Evolutionary conservation across 1,139 yeast species (phyloP), one percentile per base, ranked within the genome.

Genomic region (Barnettozyma hawaiiensis): DNA sequence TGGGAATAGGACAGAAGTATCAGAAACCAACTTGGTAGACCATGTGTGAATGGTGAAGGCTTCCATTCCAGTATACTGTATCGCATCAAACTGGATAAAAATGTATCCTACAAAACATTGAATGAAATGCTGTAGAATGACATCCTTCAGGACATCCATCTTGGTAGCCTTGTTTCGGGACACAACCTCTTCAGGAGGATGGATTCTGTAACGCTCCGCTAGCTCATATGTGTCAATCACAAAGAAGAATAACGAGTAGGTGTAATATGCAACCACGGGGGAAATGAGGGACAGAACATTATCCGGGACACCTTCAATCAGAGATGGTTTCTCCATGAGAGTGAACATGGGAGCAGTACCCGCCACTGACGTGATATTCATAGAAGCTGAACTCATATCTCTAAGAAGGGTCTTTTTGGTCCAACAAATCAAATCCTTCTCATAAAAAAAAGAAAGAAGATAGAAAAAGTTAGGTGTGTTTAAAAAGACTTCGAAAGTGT

Each of bases 231-330:
- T 74, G 60, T 90, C 97, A 39, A 90, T 66, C 10, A 83, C 48
- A 59, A 85, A 89, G 72, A 86, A 92, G 46, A 85, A 64, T 28
- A 75, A 59, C 6, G 96, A 83, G 57, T 81, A 78, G 1, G 66
- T 43, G 97, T 97, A 92, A 64, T 92, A 92, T 3, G 83, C 90
- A 5, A 79, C 68, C 3, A 90, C 74, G 1, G 98, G 97, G 3
- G 81, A 70, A 5, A 77, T 66, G 38, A 90, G 65, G 0, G 97
- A 85, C 41, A 87, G 60, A 20, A 81, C 60, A 29, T 84, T 85
- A 63, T 90, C 98, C 12, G 85, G 78, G 39, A 83, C 62, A 21
- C 85, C 84, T 1, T 71, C 55, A 1, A 83, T 62, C 32, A 81
- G 63, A 37, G 69, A 63, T 2, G 69, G 65, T 51, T 68, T 67